phyloP scores from a whole-genome alignment of 73 alveolate species.

The Blepharisma japonicum region DNA sequence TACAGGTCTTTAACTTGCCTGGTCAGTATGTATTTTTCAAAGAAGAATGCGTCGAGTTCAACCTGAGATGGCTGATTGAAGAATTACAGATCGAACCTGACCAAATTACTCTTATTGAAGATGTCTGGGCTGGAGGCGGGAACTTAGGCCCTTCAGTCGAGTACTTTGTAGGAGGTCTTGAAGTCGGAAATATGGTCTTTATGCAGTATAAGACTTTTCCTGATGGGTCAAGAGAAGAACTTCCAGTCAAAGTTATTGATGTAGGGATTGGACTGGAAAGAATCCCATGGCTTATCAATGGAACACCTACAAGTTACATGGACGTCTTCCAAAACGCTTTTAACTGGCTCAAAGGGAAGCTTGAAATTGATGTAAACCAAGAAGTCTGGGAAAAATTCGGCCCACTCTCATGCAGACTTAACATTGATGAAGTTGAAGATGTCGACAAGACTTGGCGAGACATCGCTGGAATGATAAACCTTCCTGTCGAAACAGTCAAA shows the following conservation, averaged over 20 bases:
- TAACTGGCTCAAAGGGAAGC: constrained; percentile 63
- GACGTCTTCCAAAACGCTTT: constrained; percentile 88
- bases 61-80: constrained; percentile 87
- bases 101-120: constrained; percentile 97
- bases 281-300: constrained; percentile 97
- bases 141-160: constrained; percentile 98
- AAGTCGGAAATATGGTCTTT: constrained; percentile 98
- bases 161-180: constrained; percentile 96
- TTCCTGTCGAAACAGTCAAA: constrained; percentile 76
- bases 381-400: constrained; percentile 96
- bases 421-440: constrained; percentile 95
- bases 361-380: constrained; percentile 66
- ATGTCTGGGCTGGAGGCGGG: constrained; percentile 99
- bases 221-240: constrained; percentile 95
- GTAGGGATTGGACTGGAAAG: constrained; percentile 98
- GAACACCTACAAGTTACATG: constrained; percentile 92
- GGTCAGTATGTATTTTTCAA: constrained; percentile 90
- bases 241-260: constrained; percentile 92
- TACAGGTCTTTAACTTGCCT: constrained; percentile 94
- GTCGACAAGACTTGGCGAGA: constrained; percentile 90
- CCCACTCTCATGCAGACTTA: constrained; percentile 91
- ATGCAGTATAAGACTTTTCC: constrained; percentile 96
- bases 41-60: constrained; percentile 97
- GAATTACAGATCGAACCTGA: constrained; percentile 92
- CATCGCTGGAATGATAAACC: constrained; percentile 79